Base-by-base conservation (phyloP, 129 eudicot species). In the Chrysanthemum seticuspe region DNA sequence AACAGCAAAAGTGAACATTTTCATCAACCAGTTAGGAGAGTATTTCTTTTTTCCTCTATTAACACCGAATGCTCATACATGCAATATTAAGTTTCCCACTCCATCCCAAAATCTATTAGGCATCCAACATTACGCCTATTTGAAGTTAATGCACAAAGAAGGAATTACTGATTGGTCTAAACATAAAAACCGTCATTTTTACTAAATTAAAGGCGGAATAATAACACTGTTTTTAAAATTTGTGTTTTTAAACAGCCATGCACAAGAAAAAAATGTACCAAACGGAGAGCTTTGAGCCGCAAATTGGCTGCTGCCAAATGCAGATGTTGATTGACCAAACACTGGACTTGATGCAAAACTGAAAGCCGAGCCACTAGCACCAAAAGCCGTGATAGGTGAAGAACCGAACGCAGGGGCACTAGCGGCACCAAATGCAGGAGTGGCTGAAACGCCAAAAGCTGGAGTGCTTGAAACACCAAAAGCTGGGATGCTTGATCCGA, bases 241-340 rank as follows among this genome's bases (percentile, higher is more conserved):
- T 27, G 9, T 36, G 45, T 36, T 36, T 36, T 36, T 54, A 54
- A 25, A 65, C 36, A 54, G 52, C 55, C 54, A 73, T 47, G 54
- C 12, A 72, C 11, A 29, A 48, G 47, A 67, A 61, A 25, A 48
- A 23, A 74, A 51, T 80, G 72, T 79, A 90, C 99, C 99, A 81
- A 90, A 88, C 5, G 91, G 79, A 48, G 97, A 73, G 67, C 91
- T 86, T 72, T 82, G 96, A 58, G 90, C 92, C 73, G 89, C 90
- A 80, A 90, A 87, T 45, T 83, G 86, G 71, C 81, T 85, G 84
- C 87, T 84, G 10, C 99, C 94, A 81, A 90, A 86, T 45, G 99
- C 83, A 31, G 96, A 70, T 18, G 91, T 49, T 52, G 90, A 77
- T 64, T 87, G 95, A 67, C 95, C 89, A 87, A 92, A 89, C 16